Base-by-base conservation (phyloP, 2,329 filamentous ascomycete species). In the Pleurostoma richardsiae region DNA sequence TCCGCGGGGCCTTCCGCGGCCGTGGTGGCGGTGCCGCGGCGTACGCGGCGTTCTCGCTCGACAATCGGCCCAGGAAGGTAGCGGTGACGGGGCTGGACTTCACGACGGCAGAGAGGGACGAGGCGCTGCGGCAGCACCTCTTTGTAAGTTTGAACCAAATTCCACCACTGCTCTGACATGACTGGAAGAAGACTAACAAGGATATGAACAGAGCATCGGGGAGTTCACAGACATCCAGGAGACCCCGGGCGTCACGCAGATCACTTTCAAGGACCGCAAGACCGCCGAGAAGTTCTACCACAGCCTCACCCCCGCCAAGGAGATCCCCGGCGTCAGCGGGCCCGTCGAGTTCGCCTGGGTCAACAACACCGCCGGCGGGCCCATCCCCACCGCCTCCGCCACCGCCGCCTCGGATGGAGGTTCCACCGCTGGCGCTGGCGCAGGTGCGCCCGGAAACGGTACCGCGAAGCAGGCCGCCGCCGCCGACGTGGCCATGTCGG, bases 21-120 rank as follows among this genome's bases (percentile, higher is more conserved):
- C 52, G 73, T 42, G 73, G 74, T 10, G 65, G 68, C 0, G 70
- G 74, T 44, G 74, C 77, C 41, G 74, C 76, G 3, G 76, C 75
- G 1, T 83, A 82, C 54, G 79, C 75, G 4, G 74, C 76, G 30
- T 86, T 84, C 54, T 84, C 85, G 19, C 72, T 94, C 27, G 88
- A 94, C 58, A 90, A 91, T 61, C 75, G 88, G 40, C 84, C 88
- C 0, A 86, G 79, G 60, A 83, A 76, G 51, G 70, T 94, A 7
- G 75, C 78, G 5, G 67, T 92, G 28, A 73, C 74, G 6, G 85
- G 82, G 3, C 75, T 81, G 8, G 82, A 83, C 63, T 82, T 85
- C 58, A 81, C 82, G 4, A 72, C 72, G 10, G 59, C 49, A 2
- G 76, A 77, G 30, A 80, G 80, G 57, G 83, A 90, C 53, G 87